phyloP scores from a whole-genome alignment of 371 early-diverging fungal species.

The Zopfochytrium polystomum region DNA sequence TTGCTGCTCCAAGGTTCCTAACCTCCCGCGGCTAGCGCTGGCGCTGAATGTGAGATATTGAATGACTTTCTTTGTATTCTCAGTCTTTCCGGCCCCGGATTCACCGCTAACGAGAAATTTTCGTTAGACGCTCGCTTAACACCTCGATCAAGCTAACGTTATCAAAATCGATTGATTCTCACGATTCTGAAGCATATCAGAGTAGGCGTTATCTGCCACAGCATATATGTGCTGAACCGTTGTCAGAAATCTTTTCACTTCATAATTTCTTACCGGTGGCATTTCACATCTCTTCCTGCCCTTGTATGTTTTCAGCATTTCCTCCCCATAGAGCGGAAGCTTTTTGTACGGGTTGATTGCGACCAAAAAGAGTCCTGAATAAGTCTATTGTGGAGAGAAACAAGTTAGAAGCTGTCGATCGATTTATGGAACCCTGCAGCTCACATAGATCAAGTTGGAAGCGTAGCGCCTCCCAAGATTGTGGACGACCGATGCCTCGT shows the following conservation, averaged over 20 bases:
- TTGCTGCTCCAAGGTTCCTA: constrained; percentile 79
- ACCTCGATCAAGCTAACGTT: constrained; percentile 82
- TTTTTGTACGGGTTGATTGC: constrained; percentile 97
- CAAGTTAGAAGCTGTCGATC: not conserved
- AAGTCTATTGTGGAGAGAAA: constrained; percentile 68
- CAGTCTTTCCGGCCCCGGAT: constrained; percentile 99
- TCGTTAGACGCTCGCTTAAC: no score
- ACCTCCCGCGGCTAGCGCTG: constrained; percentile 23
- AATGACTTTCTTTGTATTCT: constrained; percentile 99
- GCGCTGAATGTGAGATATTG: constrained; percentile 95
- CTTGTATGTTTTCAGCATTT: constrained; percentile 73
- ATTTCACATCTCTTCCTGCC: constrained; percentile 84
- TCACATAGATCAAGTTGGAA: constrained; percentile 88
- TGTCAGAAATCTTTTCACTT: no score
- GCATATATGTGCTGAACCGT: constrained; percentile 82
- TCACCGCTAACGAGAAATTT: constrained; percentile 76
- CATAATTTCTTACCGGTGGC: constrained; percentile 59
- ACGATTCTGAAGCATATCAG: constrained; percentile 87
- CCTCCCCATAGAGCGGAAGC: constrained; percentile 88
- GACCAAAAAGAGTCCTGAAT: constrained; percentile 98
- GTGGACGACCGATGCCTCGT: constrained; percentile 98
- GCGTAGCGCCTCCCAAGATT: constrained; percentile 90
- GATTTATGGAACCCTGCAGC: constrained; percentile 28
- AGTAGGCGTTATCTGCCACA: constrained; percentile 92
- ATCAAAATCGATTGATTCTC: constrained; percentile 98